Conservation (phyloP, 345 rosid genomes). For the Sisymbrium altissimum region DNA sequence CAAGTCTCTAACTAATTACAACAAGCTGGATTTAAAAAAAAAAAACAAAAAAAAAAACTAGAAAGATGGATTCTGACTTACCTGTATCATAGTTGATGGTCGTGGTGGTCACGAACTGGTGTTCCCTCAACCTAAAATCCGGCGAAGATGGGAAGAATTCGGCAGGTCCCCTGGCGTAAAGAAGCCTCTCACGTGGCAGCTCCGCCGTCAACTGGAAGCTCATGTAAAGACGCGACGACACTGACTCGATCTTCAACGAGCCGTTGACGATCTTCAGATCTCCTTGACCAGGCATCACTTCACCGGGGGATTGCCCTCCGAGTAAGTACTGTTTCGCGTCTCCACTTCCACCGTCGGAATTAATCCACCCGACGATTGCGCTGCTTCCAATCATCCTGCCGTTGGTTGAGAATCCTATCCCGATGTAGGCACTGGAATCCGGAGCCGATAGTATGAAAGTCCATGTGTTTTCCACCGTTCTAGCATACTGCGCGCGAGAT, state of each 20-base stretch:
- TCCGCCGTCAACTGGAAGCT: conserved; percentile 54
- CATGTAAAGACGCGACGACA: conserved; percentile 54
- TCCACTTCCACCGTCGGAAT: conserved; percentile 23
- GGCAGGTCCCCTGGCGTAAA: conserved; percentile 59
- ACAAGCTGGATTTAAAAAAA: background rate
- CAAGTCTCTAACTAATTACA: background rate
- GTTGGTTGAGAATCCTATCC: conserved; percentile 64
- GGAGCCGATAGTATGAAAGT: conserved; percentile 70
- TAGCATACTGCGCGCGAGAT: conserved; percentile 44
- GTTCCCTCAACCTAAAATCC: conserved; percentile 42
- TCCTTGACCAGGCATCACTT: conserved; percentile 58
- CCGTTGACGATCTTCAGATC: conserved; percentile 33
- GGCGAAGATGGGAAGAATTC: conserved; percentile 49
- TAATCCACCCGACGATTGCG: conserved; percentile 76
- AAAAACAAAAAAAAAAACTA: no score
- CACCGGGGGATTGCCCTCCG: conserved; percentile 33
- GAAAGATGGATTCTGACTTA: conserved; percentile 23
- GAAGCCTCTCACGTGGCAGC: conserved; percentile 42
- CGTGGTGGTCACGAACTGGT: conserved; percentile 45
- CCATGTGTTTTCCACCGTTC: conserved; percentile 46
- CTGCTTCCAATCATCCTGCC: no score
- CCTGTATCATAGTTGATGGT: conserved; percentile 57
- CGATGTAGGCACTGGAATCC: conserved; percentile 42
- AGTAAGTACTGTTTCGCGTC: conserved; percentile 49
- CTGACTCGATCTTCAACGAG: conserved; percentile 42